phyloP scores from a whole-genome alignment of 345 rosid species.

The Bruguiera gymnorhiza region DNA sequence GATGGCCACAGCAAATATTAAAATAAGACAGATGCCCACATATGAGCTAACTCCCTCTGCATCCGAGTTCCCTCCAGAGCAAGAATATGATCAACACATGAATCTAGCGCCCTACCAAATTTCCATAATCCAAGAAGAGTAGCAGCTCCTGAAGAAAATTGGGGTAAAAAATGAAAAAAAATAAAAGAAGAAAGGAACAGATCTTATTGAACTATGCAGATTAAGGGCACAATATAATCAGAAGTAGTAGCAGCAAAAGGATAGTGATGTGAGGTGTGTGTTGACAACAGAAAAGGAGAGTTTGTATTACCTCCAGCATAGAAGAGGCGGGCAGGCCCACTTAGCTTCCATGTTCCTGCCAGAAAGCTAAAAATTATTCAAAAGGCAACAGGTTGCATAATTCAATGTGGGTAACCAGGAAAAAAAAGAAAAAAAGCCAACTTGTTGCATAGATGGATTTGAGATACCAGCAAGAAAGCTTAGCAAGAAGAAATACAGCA shows the following conservation, averaged over 20 bases:
- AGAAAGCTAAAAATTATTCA: constrained; percentile 18
- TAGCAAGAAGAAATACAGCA: too few species aligned
- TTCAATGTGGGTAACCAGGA: neutral
- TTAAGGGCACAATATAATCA: neutral
- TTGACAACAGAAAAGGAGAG: neutral
- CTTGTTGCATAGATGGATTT: neutral
- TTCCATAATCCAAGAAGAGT: constrained; percentile 35
- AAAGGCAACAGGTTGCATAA: constrained; percentile 2
- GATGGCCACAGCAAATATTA: neutral
- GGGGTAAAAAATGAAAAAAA: neutral
- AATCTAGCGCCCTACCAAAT: constrained; percentile 32
- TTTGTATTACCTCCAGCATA: constrained; percentile 32
- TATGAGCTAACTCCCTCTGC: constrained; percentile 64
- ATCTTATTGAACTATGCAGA: too few species aligned
- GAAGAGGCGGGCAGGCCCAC: constrained; percentile 13
- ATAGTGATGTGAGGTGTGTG: neutral
- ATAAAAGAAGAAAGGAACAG: too few species aligned
- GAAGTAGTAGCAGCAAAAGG: neutral
- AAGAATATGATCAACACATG: constrained; percentile 60
- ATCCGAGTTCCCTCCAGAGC: constrained; percentile 55
- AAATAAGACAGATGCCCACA: constrained; percentile 45
- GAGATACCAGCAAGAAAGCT: too few species aligned
- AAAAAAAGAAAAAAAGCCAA: neutral
- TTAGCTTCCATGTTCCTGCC: constrained; percentile 46
- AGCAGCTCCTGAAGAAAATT: constrained; percentile 38